These are phyloP conservation scores for Magnolia changhungtana DNA, from an alignment of 164 flowering plant genomes.

Conservation along the genomic window DNA sequence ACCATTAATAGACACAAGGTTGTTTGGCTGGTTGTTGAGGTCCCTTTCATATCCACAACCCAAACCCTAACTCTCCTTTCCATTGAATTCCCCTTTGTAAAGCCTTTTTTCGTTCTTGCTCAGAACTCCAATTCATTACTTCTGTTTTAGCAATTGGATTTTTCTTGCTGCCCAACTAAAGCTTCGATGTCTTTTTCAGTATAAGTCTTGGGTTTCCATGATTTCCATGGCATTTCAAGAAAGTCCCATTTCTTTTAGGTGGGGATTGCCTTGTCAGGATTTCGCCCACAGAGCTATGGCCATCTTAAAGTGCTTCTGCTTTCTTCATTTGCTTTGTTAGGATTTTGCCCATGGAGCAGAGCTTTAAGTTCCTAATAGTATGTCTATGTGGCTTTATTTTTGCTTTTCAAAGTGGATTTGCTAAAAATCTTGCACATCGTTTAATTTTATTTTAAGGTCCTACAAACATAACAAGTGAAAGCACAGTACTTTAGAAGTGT, in stretches of 20 bases:
- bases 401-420: too few relatives aligned
- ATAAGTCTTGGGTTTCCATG: neutral
- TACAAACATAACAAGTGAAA: too few relatives aligned
- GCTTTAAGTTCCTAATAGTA: too few relatives aligned
- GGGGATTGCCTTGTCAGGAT: too few relatives aligned
- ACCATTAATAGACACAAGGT: slow-evolving; percentile 14
- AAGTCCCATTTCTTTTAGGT: slow-evolving; percentile 40
- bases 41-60: slow-evolving; percentile 32
- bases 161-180: slow-evolving; percentile 54
- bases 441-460: too few relatives aligned
- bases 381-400: too few relatives aligned
- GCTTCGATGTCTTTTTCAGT: slow-evolving; percentile 33
- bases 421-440: too few relatives aligned
- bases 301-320: too few relatives aligned
- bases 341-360: too few relatives aligned
- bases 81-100: slow-evolving; percentile 9
- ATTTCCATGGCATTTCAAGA: slow-evolving; percentile 36
- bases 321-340: too few relatives aligned
- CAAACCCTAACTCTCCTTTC: slow-evolving; percentile 30
- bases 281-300: too few relatives aligned
- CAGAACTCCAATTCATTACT: slow-evolving; percentile 30
- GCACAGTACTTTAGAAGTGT: too few relatives aligned
- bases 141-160: slow-evolving; percentile 43
- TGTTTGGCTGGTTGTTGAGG: slow-evolving; percentile 8
- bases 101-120: slow-evolving; percentile 13